A percentile compares a stretch with the other conserved stretches of the same genome.
Conservation (phyloP, 768 basidiomycete species). For the Psilocybe cubensis region DNA sequence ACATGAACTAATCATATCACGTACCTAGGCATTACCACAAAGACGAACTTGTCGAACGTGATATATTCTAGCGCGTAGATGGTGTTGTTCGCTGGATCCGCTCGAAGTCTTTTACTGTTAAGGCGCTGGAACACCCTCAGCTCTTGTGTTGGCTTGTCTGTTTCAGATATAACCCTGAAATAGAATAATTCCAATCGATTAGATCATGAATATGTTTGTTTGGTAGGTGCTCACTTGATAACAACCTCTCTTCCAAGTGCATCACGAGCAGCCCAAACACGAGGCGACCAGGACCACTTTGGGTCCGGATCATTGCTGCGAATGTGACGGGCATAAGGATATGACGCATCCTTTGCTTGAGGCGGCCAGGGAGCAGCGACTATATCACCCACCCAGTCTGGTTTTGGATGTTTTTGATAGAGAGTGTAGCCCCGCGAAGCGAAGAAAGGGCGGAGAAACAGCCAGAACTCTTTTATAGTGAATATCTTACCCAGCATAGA, state of each 20-base stretch:
- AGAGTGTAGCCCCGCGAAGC: too few species aligned
- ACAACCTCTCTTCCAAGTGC: slow-evolving; percentile 8
- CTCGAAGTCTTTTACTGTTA: slow-evolving; percentile 10
- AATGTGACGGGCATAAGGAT: slow-evolving; percentile 11
- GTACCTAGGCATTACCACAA: slow-evolving; percentile 26
- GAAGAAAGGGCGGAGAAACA: too few species aligned
- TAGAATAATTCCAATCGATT: too few species aligned
- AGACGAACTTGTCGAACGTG: slow-evolving; percentile 13
- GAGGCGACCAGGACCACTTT: too few species aligned
- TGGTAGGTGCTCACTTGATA: slow-evolving; percentile 4
- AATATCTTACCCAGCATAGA: too few species aligned
- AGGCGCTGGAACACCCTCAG: slow-evolving; percentile 14
- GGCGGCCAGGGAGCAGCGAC: too few species aligned
- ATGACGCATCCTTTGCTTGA: neutral
- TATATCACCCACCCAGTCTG: too few species aligned
- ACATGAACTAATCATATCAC: neutral
- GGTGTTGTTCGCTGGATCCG: slow-evolving; percentile 18
- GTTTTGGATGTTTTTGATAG: too few species aligned
- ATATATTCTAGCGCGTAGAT: slow-evolving; percentile 17
- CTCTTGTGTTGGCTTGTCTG: slow-evolving; percentile 10
- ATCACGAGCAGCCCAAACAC: slow-evolving; percentile 11
- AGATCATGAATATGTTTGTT: neutral
- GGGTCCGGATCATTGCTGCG: neutral
- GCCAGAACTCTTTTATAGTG: too few species aligned
- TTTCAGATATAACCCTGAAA: slow-evolving; percentile 9